Conservation (phyloP, 345 rosid species). For the Reutealis trisperma region DNA sequence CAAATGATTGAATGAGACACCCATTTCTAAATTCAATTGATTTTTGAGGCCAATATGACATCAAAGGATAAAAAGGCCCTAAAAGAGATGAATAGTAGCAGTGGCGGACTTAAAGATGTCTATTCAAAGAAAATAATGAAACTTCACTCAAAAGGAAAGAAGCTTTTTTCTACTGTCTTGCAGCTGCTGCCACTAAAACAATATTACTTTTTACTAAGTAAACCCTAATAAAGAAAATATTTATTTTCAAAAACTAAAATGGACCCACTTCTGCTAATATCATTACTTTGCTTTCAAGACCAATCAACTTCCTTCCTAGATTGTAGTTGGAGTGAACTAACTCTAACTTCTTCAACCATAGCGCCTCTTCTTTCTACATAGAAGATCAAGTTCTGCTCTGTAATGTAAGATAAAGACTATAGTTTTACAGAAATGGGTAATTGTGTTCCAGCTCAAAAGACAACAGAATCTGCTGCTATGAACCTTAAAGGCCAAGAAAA, state of each 20-base stretch:
- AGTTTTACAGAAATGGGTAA: conserved; percentile 43
- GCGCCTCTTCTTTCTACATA: conserved; percentile 15
- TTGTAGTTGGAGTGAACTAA: conserved; percentile 27
- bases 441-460: conserved; percentile 37
- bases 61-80: background rate
- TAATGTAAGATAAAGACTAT: conserved; percentile 3
- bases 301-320: conserved; percentile 40
- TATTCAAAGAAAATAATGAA: conserved; percentile 8
- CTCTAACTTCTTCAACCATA: conserved; percentile 27
- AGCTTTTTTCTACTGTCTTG: conserved; percentile 9
- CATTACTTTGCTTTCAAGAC: conserved; percentile 68
- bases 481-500: conserved; percentile 23
- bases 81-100: background rate
- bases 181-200: conserved; percentile 11
- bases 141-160: conserved; percentile 16
- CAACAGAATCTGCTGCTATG: conserved; percentile 30
- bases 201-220: background rate
- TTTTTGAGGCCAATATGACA: conserved; percentile 1
- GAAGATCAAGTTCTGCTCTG: background rate
- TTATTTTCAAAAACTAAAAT: background rate
- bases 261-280: conserved; percentile 45
- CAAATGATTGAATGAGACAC: background rate
- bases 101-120: background rate
- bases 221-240: conserved; percentile 6
- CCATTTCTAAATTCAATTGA: background rate